Conservation (phyloP, 2,329 filamentous ascomycete genomes). For the Sphaerulina vaccinii region DNA sequence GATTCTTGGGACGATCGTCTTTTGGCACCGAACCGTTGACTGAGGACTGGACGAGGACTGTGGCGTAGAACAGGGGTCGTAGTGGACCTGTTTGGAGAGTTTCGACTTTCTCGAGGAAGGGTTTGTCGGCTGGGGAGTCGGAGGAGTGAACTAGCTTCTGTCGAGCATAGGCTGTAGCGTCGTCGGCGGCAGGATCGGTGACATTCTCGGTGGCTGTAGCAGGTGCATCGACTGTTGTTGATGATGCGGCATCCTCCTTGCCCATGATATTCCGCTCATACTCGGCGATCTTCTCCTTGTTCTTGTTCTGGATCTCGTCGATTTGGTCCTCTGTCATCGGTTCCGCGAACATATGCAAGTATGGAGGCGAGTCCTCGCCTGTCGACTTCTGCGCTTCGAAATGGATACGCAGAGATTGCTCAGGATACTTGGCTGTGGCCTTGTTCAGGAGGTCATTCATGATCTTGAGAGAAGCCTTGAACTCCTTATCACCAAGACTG, state of each 20-base stretch:
- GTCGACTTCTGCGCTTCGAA: conserved; percentile 47
- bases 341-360: conserved; percentile 88
- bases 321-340: conserved; percentile 75
- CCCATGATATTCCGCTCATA: conserved; percentile 58
- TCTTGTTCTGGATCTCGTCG: conserved; percentile 67
- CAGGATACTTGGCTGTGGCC: conserved; percentile 72
- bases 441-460: conserved; percentile 77
- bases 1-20: conserved; percentile 54
- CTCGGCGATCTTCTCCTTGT: conserved; percentile 63
- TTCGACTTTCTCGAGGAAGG: conserved; percentile 17
- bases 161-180: conserved; percentile 10
- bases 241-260: conserved; percentile 22
- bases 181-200: no score
- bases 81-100: conserved; percentile 15
- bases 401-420: conserved; percentile 45
- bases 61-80: conserved; percentile 62
- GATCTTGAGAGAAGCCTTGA: conserved; percentile 74
- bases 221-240: conserved; percentile 14
- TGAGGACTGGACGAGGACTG: conserved; percentile 68
- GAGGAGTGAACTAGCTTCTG: conserved; percentile 4
- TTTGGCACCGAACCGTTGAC: conserved; percentile 64
- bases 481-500: conserved; percentile 75
- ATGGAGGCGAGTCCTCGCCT: conserved; percentile 41
- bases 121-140: conserved; percentile 10
- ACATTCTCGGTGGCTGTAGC: background rate